Conservation (phyloP, 179 eudicot genomes). For the Patellifolia procumbens region DNA sequence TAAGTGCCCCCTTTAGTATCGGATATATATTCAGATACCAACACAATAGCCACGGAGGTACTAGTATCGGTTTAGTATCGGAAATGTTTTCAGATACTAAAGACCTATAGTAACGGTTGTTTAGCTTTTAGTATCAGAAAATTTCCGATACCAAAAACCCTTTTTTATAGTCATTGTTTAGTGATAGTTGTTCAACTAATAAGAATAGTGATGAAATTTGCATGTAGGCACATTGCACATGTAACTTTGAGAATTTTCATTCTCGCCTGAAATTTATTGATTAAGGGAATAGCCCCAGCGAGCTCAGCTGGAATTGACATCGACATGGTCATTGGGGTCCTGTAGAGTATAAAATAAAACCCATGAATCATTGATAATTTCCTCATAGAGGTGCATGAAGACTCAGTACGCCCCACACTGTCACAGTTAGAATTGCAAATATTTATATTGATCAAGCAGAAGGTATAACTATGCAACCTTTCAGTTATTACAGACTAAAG, state of each 20-base stretch:
- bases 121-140: no score
- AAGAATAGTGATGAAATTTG: background rate
- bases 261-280: constrained; percentile 92
- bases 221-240: background rate
- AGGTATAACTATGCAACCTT: background rate
- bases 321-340: constrained; percentile 89
- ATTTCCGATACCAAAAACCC: no score
- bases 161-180: background rate
- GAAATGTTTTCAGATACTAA: no score
- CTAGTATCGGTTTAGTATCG: no score
- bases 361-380: constrained; percentile 3
- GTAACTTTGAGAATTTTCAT: background rate
- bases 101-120: no score
- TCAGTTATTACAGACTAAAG: background rate
- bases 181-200: background rate
- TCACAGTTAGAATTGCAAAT: background rate
- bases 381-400: background rate
- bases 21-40: no score
- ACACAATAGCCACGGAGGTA: no score
- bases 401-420: background rate
- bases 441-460: background rate
- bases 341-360: constrained; percentile 41
- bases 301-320: constrained; percentile 92
- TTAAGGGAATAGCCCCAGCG: constrained; percentile 91
- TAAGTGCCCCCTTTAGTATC: no score